These are phyloP conservation scores for Phytomonas serpens DNA, from an alignment of 208 protist genomes.

Conservation along the genomic window DNA sequence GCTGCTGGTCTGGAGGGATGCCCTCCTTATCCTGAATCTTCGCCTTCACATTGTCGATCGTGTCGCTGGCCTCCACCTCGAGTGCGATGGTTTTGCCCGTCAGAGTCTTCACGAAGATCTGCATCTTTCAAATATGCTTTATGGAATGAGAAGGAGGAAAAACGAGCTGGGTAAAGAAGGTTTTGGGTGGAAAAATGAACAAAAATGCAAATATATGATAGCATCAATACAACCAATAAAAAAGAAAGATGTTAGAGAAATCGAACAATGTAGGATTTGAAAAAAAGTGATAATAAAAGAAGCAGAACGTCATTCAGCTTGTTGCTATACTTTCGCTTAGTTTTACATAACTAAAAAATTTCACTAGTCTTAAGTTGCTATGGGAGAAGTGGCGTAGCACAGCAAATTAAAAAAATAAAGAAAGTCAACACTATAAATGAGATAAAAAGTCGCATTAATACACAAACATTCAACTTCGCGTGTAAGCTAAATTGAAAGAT, in stretches of 20 bases:
- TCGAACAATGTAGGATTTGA: too few species aligned
- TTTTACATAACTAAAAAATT: neutral
- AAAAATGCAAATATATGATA: neutral
- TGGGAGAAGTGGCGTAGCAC: neutral
- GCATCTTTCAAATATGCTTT: too few species aligned
- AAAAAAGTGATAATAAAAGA: too few species aligned
- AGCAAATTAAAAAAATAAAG: neutral
- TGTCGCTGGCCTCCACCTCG: slow-evolving; percentile 95
- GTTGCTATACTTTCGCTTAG: neutral
- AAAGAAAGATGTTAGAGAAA: neutral
- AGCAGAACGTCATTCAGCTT: too few species aligned
- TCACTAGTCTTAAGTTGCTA: neutral
- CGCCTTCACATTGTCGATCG: slow-evolving; percentile 96
- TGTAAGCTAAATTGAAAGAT: neutral
- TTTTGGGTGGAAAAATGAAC: neutral
- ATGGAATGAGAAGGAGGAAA: slow-evolving; percentile 11
- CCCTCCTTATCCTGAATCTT: slow-evolving; percentile 99
- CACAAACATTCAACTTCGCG: neutral
- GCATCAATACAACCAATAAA: neutral
- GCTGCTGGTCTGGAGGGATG: slow-evolving; percentile 93
- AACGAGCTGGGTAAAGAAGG: slow-evolving; percentile 2
- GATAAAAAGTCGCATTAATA: neutral
- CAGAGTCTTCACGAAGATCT: slow-evolving; percentile 96
- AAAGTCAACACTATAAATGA: neutral
- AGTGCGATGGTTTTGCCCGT: slow-evolving; percentile 98